phyloP scores from a whole-genome alignment of 176 grass and related monocot genomes.

The Elymus sibiricus region DNA sequence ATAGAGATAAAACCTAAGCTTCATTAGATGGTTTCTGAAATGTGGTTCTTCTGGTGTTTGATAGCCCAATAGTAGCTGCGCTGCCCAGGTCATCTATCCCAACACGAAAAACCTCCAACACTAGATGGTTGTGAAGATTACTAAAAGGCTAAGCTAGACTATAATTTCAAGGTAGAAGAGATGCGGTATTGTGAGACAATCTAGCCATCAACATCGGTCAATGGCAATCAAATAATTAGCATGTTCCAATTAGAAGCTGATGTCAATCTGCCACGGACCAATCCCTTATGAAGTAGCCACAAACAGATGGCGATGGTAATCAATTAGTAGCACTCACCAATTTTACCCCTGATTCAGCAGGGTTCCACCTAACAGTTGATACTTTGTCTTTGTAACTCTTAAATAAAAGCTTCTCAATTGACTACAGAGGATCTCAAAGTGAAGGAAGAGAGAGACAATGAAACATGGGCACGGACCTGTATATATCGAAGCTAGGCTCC shows the following conservation, averaged over 20 bases:
- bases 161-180: neutral
- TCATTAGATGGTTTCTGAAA: neutral
- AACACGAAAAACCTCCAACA: neutral
- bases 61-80: neutral
- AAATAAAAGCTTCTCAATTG: neutral
- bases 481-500: slow-evolving; percentile 83
- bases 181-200: neutral
- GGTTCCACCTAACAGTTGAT: neutral
- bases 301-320: neutral
- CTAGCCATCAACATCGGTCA: neutral
- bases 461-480: slow-evolving; percentile 44
- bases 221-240: neutral
- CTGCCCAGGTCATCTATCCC: neutral
- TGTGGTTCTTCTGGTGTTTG: neutral
- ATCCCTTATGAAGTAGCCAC: neutral
- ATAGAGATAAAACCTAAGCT: neutral
- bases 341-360: neutral
- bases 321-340: neutral
- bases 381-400: neutral
- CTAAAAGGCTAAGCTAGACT: neutral
- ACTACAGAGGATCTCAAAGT: neutral
- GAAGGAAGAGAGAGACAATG: neutral
- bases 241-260: neutral
- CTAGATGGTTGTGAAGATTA: neutral
- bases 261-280: neutral